Evolutionary conservation across 2,329 filamentous ascomycete genomes (phyloP).

Genomic region (Epichloe baconii): DNA sequence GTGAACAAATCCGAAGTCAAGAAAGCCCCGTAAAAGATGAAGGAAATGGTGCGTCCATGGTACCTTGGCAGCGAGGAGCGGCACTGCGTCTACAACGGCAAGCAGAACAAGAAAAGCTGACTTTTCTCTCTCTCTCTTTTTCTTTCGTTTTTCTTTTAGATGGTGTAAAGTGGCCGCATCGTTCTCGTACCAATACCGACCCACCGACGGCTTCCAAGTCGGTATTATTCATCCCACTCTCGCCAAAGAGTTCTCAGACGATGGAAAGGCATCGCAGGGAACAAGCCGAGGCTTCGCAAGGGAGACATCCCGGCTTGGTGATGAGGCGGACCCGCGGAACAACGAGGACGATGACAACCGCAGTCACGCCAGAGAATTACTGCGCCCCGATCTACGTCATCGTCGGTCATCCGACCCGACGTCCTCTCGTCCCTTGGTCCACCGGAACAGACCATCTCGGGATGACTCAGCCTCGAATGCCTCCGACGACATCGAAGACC

Average conservation of each 20-base stretch:
- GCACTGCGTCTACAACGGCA: background rate
- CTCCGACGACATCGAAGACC: conserved; percentile 27
- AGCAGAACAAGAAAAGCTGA: conserved; percentile 11
- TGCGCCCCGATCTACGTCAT: conserved; percentile 9
- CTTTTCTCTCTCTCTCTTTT: background rate
- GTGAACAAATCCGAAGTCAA: conserved; percentile 22
- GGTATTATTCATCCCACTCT: conserved; percentile 35
- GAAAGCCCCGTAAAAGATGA: conserved; percentile 12
- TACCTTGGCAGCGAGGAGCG: conserved; percentile 12
- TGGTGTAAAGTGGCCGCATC: conserved; percentile 13
- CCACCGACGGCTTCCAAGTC: conserved; percentile 21
- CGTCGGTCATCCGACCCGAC: conserved; percentile 23
- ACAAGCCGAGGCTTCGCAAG: conserved; percentile 16
- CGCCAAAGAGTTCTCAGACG: conserved; percentile 34
- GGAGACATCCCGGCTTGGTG: conserved; percentile 8
- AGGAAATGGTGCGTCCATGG: conserved; percentile 26
- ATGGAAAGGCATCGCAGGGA: conserved; percentile 27
- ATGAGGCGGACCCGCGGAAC: conserved; percentile 8
- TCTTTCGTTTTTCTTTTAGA: conserved; percentile 10
- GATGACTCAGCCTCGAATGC: conserved; percentile 13
- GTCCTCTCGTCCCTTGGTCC: conserved; percentile 16
- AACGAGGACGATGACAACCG: conserved; percentile 10
- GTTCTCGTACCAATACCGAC: background rate
- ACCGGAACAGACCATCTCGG: conserved; percentile 7
- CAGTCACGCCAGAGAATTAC: background rate